phyloP scores from a whole-genome alignment of 2,329 filamentous ascomycete genomes.

The Capronia coronata region DNA sequence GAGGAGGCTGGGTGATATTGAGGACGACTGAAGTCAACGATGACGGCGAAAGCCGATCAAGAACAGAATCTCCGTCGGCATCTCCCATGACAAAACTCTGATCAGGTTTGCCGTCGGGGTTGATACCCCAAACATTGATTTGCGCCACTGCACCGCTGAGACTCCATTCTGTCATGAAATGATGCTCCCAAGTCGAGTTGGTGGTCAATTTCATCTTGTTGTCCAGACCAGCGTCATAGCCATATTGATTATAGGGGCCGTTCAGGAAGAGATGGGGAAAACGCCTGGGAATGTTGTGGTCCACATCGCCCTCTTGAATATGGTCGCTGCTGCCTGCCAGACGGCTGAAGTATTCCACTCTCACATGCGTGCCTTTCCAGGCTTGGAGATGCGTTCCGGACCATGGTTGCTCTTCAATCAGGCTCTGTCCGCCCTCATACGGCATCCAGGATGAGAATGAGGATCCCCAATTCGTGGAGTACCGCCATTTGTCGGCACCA shows the following conservation, averaged over 20 bases:
- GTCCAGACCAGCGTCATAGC: conserved; percentile 54
- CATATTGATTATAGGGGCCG: conserved; percentile 58
- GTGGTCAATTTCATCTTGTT: conserved; percentile 48
- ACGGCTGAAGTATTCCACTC: conserved; percentile 58
- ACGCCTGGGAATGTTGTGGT: conserved; percentile 39
- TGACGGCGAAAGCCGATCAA: conserved; percentile 57
- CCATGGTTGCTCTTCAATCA: conserved; percentile 48
- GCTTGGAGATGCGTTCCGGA: conserved; percentile 51
- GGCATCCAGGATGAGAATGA: conserved; percentile 54
- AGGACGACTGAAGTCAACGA: conserved; percentile 51
- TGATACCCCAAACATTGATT: conserved; percentile 62
- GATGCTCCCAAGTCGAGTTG: conserved; percentile 51
- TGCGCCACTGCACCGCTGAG: conserved; percentile 49
- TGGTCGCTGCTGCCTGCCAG: conserved; percentile 55
- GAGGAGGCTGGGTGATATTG: conserved; percentile 53
- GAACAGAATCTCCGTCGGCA: conserved; percentile 53
- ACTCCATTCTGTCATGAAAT: conserved; percentile 57
- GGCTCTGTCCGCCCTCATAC: conserved; percentile 49
- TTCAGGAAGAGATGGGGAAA: conserved; percentile 60
- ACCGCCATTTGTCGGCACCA: conserved; percentile 58
- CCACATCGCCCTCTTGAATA: conserved; percentile 54
- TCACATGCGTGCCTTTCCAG: conserved; percentile 58
- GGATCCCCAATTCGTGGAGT: conserved; percentile 56
- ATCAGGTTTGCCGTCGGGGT: conserved; percentile 57
- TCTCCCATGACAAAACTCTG: conserved; percentile 55